These are phyloP conservation scores for Entamoeba moshkovskii DNA, from an alignment of 208 protist genomes.

Conservation along the genomic window DNA sequence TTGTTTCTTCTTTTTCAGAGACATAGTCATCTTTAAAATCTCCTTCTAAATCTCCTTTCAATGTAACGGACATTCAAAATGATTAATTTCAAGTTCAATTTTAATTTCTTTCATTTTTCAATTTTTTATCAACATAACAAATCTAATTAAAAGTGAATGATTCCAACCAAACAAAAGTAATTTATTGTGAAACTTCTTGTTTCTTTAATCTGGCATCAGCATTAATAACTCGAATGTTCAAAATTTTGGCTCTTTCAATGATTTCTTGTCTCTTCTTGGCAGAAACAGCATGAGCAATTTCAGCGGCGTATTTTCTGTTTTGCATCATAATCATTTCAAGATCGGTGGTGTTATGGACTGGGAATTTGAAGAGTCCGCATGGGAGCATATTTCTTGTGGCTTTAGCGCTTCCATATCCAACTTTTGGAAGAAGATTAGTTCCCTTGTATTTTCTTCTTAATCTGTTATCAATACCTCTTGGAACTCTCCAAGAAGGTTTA, in stretches of 20 bases:
- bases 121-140: too few species aligned
- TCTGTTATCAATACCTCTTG: constrained; percentile 90
- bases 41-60: too few species aligned
- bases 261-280: constrained; percentile 80
- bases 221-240: constrained; percentile 75
- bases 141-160: too few species aligned
- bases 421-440: constrained; percentile 78
- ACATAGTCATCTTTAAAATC: neutral
- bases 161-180: too few species aligned
- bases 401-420: constrained; percentile 91
- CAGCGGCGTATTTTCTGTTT: constrained; percentile 91
- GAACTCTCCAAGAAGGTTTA: constrained; percentile 76
- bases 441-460: constrained; percentile 89
- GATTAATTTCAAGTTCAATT: too few species aligned
- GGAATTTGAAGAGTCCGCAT: constrained; percentile 87
- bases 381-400: constrained; percentile 78
- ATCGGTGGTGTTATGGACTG: constrained; percentile 72
- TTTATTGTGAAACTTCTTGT: too few species aligned
- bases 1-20: neutral
- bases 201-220: too few species aligned
- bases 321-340: constrained; percentile 96
- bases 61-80: too few species aligned
- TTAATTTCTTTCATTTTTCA: too few species aligned
- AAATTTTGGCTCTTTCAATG: constrained; percentile 80
- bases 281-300: constrained; percentile 80